Conservation (phyloP, 257 asterid species). For the Voacanga thouarsii region DNA sequence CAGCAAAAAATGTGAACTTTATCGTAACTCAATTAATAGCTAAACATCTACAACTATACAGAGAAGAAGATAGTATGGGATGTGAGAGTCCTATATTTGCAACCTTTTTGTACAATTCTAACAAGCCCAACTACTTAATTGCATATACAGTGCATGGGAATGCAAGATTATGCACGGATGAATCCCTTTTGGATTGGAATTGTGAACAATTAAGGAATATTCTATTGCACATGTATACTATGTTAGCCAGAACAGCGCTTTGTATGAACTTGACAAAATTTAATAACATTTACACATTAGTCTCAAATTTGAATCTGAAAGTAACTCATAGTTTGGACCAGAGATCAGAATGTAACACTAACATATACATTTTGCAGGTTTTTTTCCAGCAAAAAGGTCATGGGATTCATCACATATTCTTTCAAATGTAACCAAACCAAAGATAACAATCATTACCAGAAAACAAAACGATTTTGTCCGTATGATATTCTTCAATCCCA, state of each 20-base stretch:
- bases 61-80: background rate
- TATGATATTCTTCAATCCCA: background rate
- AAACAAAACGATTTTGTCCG: background rate
- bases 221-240: background rate
- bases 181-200: background rate
- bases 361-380: background rate
- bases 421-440: background rate
- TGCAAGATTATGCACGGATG: background rate
- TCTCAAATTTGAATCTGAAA: background rate
- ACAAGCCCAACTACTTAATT: background rate
- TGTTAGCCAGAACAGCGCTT: background rate
- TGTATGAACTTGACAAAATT: background rate
- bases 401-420: background rate
- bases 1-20: constrained; percentile 21
- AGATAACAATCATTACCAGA: background rate
- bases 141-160: background rate
- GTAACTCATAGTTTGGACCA: background rate
- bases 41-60: background rate
- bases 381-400: background rate
- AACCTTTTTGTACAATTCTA: background rate
- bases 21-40: constrained; percentile 5
- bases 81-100: background rate
- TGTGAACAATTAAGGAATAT: background rate
- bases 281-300: background rate
- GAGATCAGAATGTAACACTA: background rate